Evolutionary conservation across 495 filamentous ascomycete genomes (phyloP).

Genomic region (Penicillium mononematosum): DNA sequence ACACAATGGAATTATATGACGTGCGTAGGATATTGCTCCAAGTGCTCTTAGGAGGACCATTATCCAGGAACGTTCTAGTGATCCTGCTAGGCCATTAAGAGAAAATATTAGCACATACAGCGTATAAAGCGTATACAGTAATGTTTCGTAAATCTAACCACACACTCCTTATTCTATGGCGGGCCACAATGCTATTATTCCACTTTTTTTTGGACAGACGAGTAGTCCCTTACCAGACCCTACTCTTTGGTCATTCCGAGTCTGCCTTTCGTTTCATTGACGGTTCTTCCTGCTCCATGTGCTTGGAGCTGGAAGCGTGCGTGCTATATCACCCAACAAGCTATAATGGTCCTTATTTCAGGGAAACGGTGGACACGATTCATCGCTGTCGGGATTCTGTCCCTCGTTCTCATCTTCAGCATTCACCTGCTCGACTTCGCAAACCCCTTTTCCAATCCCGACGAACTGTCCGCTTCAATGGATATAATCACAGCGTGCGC

Average conservation of each 20-base stretch:
- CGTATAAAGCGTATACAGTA: background rate
- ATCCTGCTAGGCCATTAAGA: background rate
- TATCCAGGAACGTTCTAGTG: background rate
- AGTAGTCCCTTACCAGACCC: background rate
- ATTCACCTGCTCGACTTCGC: background rate
- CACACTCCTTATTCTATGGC: background rate
- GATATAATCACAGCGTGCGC: background rate
- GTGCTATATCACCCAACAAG: too few relatives aligned
- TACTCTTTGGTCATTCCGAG: background rate
- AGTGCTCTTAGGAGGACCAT: background rate
- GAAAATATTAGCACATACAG: background rate
- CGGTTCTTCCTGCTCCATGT: background rate
- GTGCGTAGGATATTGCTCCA: background rate
- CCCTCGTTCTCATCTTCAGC: background rate
- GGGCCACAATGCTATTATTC: background rate
- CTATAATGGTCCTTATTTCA: background rate
- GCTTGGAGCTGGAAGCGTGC: background rate
- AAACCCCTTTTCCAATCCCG: background rate
- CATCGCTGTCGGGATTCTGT: background rate
- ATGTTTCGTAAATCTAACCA: background rate
- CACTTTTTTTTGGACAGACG: background rate
- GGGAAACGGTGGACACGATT: background rate
- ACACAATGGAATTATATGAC: background rate
- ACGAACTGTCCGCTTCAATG: background rate
- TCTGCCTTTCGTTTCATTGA: background rate